phyloP scores from a whole-genome alignment of 2,329 filamentous ascomycete species.

The Teratosphaeria pseudoeucalypti region DNA sequence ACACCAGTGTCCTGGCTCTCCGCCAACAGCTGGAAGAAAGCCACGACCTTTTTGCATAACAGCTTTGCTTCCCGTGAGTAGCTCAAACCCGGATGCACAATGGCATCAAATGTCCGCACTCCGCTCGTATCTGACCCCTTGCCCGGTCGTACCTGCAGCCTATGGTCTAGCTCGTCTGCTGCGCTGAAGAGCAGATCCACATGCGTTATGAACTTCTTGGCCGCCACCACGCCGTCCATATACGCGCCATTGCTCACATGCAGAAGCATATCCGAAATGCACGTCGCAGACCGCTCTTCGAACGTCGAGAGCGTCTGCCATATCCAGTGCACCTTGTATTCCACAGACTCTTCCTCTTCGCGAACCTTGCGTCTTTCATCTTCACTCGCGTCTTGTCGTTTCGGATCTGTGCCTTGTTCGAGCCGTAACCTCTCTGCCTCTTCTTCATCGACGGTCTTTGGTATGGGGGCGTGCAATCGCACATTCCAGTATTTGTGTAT shows the following conservation, averaged over 20 bases:
- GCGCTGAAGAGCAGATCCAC: conserved; percentile 87
- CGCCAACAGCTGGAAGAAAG: conserved; percentile 89
- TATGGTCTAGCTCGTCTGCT: conserved; percentile 71
- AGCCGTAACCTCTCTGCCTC: conserved; percentile 15
- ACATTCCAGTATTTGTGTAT: conserved; percentile 99
- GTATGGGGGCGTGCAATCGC: conserved; percentile 47
- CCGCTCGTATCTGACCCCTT: conserved; percentile 14
- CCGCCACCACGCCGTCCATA: conserved; percentile 85
- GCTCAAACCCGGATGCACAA: conserved; percentile 55
- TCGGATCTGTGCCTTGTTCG: conserved; percentile 19
- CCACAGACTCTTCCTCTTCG: conserved; percentile 83
- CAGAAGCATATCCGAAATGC: conserved; percentile 97
- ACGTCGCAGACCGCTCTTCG: conserved; percentile 93
- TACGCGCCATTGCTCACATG: conserved; percentile 98
- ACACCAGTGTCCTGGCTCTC: conserved; percentile 90
- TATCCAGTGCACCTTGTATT: conserved; percentile 94
- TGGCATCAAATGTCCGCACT: conserved; percentile 24
- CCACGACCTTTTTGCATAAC: conserved; percentile 98
- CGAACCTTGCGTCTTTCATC: conserved; percentile 67
- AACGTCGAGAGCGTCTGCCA: conserved; percentile 97
- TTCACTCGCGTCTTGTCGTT: conserved; percentile 49
- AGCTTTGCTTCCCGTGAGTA: conserved; percentile 96
- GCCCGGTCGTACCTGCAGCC: conserved; percentile 48
- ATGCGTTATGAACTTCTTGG: conserved; percentile 92
- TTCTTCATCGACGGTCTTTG: conserved; percentile 28